Evolutionary conservation across 495 filamentous ascomycete species (phyloP).

Genomic region (Penicillium lividum): DNA sequence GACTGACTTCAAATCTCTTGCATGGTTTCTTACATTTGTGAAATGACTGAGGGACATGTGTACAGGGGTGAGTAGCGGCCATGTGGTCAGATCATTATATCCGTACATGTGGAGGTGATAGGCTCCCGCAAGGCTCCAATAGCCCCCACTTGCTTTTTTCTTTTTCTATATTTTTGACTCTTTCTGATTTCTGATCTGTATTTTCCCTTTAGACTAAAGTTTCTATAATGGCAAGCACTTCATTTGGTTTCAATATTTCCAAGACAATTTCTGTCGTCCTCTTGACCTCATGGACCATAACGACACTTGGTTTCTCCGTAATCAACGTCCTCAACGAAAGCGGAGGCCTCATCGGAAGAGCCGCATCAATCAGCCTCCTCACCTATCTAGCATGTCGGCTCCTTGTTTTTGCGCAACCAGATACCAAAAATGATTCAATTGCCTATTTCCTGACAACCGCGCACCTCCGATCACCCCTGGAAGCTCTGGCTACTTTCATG

Average conservation of each 20-base stretch:
- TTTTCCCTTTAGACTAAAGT: background rate
- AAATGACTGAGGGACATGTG: too few relatives aligned
- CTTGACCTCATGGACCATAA: slow-evolving; percentile 19
- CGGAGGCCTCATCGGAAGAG: slow-evolving; percentile 10
- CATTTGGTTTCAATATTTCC: background rate
- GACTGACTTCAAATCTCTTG: too few relatives aligned
- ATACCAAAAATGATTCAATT: slow-evolving; percentile 3
- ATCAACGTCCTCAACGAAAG: slow-evolving; percentile 20
- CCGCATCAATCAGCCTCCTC: slow-evolving; percentile 24
- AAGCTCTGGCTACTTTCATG: slow-evolving; percentile 13
- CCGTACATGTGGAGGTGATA: too few relatives aligned
- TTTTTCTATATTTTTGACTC: background rate
- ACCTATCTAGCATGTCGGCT: slow-evolving; percentile 23
- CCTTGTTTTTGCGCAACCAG: slow-evolving; percentile 3
- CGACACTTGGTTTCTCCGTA: slow-evolving; percentile 22
- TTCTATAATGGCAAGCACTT: slow-evolving; percentile 2
- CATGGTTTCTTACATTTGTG: too few relatives aligned
- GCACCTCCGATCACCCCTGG: slow-evolving; percentile 11
- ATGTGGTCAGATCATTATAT: too few relatives aligned
- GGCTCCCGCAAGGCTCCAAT: background rate
- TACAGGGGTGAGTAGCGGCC: too few relatives aligned
- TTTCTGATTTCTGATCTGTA: background rate
- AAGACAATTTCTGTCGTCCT: background rate
- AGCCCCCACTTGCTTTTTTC: background rate
- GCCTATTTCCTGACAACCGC: slow-evolving; percentile 13